These are phyloP conservation scores for Arbutus unedo DNA, from an alignment of 148 eudicot species.

Conservation along the genomic window DNA sequence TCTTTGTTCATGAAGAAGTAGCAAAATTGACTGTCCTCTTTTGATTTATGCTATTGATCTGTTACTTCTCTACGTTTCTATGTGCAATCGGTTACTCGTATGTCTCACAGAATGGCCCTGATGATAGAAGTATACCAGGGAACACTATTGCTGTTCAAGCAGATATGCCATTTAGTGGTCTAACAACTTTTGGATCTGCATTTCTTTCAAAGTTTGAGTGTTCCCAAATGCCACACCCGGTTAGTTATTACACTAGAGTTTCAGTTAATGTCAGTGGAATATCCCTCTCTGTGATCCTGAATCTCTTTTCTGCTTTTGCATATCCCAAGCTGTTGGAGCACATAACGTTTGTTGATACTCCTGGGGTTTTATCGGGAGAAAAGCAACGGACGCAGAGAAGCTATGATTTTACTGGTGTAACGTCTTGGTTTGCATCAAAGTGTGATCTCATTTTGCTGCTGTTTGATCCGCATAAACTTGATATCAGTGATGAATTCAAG, in stretches of 20 bases:
- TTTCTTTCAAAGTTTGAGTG: slow-evolving; percentile 97
- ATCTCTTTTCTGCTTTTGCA: background rate
- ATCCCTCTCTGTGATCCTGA: background rate
- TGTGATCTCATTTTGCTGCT: slow-evolving; percentile 89
- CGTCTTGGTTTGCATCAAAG: slow-evolving; percentile 98
- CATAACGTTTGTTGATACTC: slow-evolving; percentile 91
- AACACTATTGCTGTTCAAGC: slow-evolving; percentile 98
- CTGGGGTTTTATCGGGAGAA: slow-evolving; percentile 98
- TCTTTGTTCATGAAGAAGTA: background rate
- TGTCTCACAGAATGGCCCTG: slow-evolving; percentile 50
- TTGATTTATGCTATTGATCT: background rate
- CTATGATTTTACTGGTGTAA: slow-evolving; percentile 96
- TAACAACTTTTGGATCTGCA: slow-evolving; percentile 78
- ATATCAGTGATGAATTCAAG: slow-evolving; percentile 95
- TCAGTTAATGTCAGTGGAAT: background rate
- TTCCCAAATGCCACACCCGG: slow-evolving; percentile 98
- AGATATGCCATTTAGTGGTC: slow-evolving; percentile 95
- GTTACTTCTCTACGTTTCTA: background rate
- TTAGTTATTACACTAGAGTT: slow-evolving; percentile 26
- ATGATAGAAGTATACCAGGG: slow-evolving; percentile 98
- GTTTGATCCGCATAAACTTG: slow-evolving; percentile 98
- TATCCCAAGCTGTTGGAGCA: slow-evolving; percentile 76
- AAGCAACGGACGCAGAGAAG: slow-evolving; percentile 96
- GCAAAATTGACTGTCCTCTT: background rate
- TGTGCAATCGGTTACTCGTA: background rate